phyloP scores from a whole-genome alignment of 176 grass and related monocot species.

The Zoysia pacifica region DNA sequence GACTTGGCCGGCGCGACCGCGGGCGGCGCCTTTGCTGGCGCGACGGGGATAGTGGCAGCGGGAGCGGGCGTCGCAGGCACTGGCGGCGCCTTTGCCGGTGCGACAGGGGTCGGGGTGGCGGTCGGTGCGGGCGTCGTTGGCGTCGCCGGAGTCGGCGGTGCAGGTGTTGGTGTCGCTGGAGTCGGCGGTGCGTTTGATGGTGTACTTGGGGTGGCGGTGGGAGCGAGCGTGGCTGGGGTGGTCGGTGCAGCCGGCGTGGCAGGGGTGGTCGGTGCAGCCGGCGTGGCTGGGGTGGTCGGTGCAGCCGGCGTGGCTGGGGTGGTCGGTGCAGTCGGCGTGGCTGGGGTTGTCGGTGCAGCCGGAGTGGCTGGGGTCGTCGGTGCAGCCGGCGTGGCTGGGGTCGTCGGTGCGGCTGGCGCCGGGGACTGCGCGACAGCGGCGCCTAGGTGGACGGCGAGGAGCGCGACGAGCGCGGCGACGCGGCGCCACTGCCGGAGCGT shows the following conservation, averaged over 20 bases:
- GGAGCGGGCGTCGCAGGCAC: background rate
- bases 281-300: background rate
- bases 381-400: fast-evolving
- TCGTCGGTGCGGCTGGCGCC: background rate
- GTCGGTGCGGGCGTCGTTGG: background rate
- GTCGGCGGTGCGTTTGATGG: background rate
- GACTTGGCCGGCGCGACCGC: conserved; percentile 17
- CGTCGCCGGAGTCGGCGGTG: background rate
- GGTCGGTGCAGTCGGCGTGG: background rate
- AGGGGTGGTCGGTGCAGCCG: background rate
- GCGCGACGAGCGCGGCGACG: background rate
- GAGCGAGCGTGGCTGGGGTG: background rate
- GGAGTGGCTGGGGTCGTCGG: background rate
- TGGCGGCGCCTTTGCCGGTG: background rate
- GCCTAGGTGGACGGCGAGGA: conserved; percentile 34
- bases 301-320: background rate
- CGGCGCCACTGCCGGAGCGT: conserved; percentile 16
- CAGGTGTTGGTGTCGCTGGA: background rate
- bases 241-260: background rate
- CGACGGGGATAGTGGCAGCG: background rate
- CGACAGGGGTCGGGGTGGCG: background rate
- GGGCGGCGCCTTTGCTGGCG: background rate
- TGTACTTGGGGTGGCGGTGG: background rate
- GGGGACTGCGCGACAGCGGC: conserved; percentile 39
- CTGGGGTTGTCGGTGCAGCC: conserved; percentile 7